A percentile compares a stretch with the other conserved stretches of the same genome.
These are phyloP conservation scores for Cyberlindnera subsufficiens DNA, from an alignment of 805 yeast species.

Conservation along the genomic window DNA sequence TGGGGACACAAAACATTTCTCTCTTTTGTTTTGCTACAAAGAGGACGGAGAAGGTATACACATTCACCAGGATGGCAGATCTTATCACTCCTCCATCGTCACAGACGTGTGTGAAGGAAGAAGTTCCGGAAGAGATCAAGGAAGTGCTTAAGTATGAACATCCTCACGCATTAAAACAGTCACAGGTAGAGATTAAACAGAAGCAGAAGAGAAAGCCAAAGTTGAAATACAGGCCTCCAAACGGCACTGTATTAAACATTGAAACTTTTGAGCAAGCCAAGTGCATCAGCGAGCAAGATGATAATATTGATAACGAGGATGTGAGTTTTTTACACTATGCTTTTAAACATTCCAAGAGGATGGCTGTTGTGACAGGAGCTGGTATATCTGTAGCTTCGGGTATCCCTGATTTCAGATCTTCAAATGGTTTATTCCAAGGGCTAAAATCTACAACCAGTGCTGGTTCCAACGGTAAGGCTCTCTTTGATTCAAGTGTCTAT, in stretches of 20 bases:
- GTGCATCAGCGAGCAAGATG: slow-evolving; percentile 29
- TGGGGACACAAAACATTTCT: not conserved
- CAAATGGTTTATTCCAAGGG: slow-evolving; percentile 67
- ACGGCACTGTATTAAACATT: slow-evolving; percentile 39
- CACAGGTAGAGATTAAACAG: not conserved
- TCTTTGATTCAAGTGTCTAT: slow-evolving; percentile 78
- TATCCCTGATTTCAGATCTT: slow-evolving; percentile 81
- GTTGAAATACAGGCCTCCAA: slow-evolving; percentile 39
- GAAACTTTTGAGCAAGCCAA: slow-evolving; percentile 18
- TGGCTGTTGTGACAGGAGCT: slow-evolving; percentile 77
- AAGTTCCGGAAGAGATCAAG: not conserved
- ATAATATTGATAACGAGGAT: slow-evolving; percentile 30
- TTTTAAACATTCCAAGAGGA: slow-evolving; percentile 46
- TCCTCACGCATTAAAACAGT: not conserved
- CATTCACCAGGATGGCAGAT: slow-evolving; percentile 7
- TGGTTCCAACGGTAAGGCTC: slow-evolving; percentile 49
- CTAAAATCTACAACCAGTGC: slow-evolving; percentile 34
- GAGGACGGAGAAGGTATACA: not conserved
- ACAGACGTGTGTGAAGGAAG: slow-evolving; percentile 8
- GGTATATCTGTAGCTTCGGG: slow-evolving; percentile 90
- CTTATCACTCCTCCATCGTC: slow-evolving; percentile 24
- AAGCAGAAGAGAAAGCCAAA: slow-evolving; percentile 36
- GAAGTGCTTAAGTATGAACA: not conserved
- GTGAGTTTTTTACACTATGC: slow-evolving; percentile 47
- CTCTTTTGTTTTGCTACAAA: not conserved